Conservation (phyloP, 2,329 filamentous ascomycete genomes). For the Aspergillus clavatus region DNA sequence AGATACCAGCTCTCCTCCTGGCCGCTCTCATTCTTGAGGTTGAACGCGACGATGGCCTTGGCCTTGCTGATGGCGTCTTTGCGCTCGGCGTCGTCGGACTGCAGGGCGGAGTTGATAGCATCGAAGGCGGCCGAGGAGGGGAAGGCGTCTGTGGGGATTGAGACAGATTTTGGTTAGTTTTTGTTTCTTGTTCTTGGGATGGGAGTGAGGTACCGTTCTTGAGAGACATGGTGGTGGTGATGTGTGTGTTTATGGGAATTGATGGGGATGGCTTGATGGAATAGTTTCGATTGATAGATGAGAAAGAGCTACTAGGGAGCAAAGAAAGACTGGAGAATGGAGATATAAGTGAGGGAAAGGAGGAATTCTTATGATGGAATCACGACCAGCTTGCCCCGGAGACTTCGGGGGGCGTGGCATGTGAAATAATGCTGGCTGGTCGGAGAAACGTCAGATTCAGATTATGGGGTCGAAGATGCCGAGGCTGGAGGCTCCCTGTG, state of each 20-base stretch:
- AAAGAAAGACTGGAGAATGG: too few species aligned
- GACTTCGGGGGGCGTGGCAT: constrained; percentile 20
- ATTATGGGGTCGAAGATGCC: constrained; percentile 2
- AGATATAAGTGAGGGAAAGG: constrained; percentile 5
- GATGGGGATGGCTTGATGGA: too few species aligned
- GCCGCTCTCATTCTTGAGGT: constrained; percentile 78
- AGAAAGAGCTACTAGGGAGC: too few species aligned
- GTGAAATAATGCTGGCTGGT: constrained; percentile 11
- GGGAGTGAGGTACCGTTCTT: constrained; percentile 57
- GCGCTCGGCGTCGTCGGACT: constrained; percentile 64
- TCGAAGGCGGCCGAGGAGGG: constrained; percentile 91
- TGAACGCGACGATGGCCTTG: constrained; percentile 84
- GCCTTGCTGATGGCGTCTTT: constrained; percentile 87
- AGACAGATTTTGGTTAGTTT: constrained; percentile 7
- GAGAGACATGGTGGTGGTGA: constrained; percentile 62
- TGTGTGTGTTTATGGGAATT: background rate
- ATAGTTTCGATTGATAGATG: too few species aligned
- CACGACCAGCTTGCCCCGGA: constrained; percentile 21
- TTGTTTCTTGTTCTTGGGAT: background rate
- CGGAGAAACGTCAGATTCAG: constrained; percentile 4
- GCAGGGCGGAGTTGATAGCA: constrained; percentile 69
- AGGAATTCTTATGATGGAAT: constrained; percentile 22
- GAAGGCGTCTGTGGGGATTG: constrained; percentile 72
- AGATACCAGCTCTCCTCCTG: constrained; percentile 87
- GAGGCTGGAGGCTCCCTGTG: constrained; percentile 13